Evolutionary conservation across 192 early-diverging fungal genomes (phyloP), one percentile per base, ranked within the genome.

Genomic region (Coemansia aciculifera): DNA sequence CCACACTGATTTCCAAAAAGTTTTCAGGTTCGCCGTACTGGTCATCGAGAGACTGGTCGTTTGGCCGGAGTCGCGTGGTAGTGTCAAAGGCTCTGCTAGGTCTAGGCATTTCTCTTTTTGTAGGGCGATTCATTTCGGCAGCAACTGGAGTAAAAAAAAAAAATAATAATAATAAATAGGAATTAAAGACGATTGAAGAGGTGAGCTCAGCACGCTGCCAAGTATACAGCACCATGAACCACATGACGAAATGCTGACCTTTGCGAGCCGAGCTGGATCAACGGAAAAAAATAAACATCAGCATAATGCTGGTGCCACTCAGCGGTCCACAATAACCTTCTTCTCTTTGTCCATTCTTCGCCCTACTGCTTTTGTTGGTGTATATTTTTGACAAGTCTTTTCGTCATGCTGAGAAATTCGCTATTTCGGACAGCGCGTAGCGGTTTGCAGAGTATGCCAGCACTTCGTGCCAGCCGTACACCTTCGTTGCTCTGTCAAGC

Each of bases 1-100:
- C 84, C 29, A 99, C 92, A 75, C 96, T 94, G 67, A 98, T 90
- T 80, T 98, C 97, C 31, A 99, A 82, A 79, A 96, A 99, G 87
- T 97, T 98, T 77, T 99, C 97, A 32, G 97, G 97, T 51, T 90
- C 84, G 42, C 92, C 93, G 79, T 99, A 99, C 34, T 71, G 54
- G 37, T 82, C 77, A 36, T 77, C 84, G 37, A 63, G 62, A 0
- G 79, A 65, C 59, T 77, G 77, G 61, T 79, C 72, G 40, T 70
- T 74, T 36, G 62, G 38, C 12, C 24, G 52, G 61, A 75, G 69
- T 3, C 78, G 78, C 6, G 71, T 73, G 59, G 36, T 43, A 10
- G 64, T 60, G 34, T 68, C 68, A 39, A 82, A 77, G 0, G 74
- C 74, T 21, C 73, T 62, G 63, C 48, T 51, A 23, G 24, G 29